Evolutionary conservation across 2,329 filamentous ascomycete species (phyloP), one percentile per base, ranked within the genome.

Genomic region (Blastomyces parvus): DNA sequence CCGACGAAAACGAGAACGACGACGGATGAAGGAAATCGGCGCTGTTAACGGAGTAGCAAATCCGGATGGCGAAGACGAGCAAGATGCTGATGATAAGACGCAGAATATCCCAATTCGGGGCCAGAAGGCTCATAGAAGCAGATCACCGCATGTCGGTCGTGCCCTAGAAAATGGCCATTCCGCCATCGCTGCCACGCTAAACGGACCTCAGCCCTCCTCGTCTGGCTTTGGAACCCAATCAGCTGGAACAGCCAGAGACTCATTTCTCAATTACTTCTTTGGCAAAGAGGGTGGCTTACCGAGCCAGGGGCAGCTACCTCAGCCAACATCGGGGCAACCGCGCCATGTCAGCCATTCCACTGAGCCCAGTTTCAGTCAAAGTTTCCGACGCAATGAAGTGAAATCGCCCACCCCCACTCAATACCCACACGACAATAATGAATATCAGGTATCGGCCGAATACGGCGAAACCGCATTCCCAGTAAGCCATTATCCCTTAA

Each of bases 191-290:
- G 82, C 86, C 40, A 83, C 86, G 13, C 77, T 91, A 70, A 91
- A 91, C 68, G 87, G 88, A 13, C 76, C 76, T 38, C 66, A 67
- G 63, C 81, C 88, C 62, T 81, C 85, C 44, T 78, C 78, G 40
- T 81, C 85, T 36, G 82, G 83, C 62, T 83, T 88, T 66, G 84
- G 84, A 67, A 80, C 80, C 33, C 84, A 85, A 67, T 79, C 80
- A 4, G 74, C 83, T 59, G 86, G 87, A 63, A 84, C 80, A 65
- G 85, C 90, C 50, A 85, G 88, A 66, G 94, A 99, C 77, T 95
- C 91, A 0, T 99, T 99, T 81, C 77, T 99, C 66, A 97, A 93
- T 77, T 99, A 99, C 77, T 99, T 99, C 78, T 99, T 99, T 71
- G 92, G 94, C 70, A 97, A 99, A 74, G 94, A 99, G 66, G 90